These are phyloP conservation scores for Quercus cerris DNA, from an alignment of 306 rosid genomes.

Conservation along the genomic window DNA sequence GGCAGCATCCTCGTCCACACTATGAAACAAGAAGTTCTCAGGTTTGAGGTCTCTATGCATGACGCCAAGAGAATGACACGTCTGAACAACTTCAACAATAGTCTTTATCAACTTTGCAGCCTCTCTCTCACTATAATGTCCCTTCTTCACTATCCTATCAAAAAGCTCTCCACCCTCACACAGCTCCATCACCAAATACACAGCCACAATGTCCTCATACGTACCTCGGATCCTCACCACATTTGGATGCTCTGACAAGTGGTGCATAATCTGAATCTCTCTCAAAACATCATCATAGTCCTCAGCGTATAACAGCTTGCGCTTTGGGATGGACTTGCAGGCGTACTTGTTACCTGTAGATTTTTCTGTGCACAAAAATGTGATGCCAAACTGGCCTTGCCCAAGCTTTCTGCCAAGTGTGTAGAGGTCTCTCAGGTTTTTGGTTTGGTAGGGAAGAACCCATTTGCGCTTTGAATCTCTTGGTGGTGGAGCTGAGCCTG, in stretches of 20 bases:
- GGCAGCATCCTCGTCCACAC: conserved; percentile 45
- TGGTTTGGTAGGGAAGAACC: conserved; percentile 44
- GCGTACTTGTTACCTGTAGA: conserved; percentile 28
- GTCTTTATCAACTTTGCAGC: conserved; percentile 43
- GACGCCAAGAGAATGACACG: conserved; percentile 60
- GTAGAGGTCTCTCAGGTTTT: conserved; percentile 31
- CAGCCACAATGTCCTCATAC: conserved; percentile 39
- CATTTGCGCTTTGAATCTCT: conserved; percentile 33
- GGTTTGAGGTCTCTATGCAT: conserved; percentile 63
- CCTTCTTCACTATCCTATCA: conserved; percentile 52
- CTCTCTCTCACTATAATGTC: conserved; percentile 54
- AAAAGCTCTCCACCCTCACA: conserved; percentile 54
- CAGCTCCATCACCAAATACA: conserved; percentile 57
- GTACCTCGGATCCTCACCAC: conserved; percentile 47
- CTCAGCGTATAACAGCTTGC: conserved; percentile 45
- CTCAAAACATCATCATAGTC: conserved; percentile 59
- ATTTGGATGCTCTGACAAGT: conserved; percentile 37
- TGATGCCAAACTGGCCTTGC: conserved; percentile 58
- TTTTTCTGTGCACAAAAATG: conserved; percentile 37
- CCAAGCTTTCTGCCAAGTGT: conserved; percentile 45
- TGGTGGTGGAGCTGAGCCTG: conserved; percentile 6
- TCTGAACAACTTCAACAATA: conserved; percentile 44
- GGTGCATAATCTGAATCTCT: conserved; percentile 72
- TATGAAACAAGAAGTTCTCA: conserved; percentile 50
- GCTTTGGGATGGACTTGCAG: conserved; percentile 52